phyloP scores from a whole-genome alignment of 305 asterid genomes.

The Withania somnifera region DNA sequence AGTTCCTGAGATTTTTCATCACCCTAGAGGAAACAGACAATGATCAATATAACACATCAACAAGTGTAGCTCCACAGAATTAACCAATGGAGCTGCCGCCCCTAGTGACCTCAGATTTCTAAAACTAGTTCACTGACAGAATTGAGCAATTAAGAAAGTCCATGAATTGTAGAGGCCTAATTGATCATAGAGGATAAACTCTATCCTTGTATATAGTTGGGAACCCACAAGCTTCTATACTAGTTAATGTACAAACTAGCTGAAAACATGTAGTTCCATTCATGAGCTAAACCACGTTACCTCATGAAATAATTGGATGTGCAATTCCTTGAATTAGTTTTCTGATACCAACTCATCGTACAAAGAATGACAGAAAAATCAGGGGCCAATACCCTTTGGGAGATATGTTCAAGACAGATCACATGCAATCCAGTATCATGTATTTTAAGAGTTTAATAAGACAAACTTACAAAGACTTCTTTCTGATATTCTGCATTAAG shows the following conservation, averaged over 20 bases:
- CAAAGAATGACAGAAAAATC: neutral
- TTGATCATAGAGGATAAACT: neutral
- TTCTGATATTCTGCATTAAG: constrained; percentile 68
- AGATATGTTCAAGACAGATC: neutral
- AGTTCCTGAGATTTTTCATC: constrained; percentile 33
- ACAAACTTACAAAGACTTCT: constrained; percentile 57
- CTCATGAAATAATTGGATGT: neutral
- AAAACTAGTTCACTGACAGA: neutral
- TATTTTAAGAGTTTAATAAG: neutral
- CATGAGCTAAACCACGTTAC: neutral
- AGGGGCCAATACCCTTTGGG: neutral
- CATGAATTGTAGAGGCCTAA: neutral
- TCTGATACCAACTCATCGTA: neutral
- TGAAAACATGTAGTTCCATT: neutral
- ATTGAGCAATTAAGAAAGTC: neutral
- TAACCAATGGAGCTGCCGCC: neutral
- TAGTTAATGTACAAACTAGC: neutral
- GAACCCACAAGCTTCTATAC: neutral
- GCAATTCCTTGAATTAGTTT: neutral
- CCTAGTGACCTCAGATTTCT: neutral
- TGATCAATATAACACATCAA: neutral
- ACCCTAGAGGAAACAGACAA: constrained; percentile 24
- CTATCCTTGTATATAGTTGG: neutral
- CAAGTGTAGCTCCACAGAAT: neutral
- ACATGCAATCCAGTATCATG: neutral